phyloP scores from a whole-genome alignment of 345 rosid genomes.

The Populus euphratica region DNA sequence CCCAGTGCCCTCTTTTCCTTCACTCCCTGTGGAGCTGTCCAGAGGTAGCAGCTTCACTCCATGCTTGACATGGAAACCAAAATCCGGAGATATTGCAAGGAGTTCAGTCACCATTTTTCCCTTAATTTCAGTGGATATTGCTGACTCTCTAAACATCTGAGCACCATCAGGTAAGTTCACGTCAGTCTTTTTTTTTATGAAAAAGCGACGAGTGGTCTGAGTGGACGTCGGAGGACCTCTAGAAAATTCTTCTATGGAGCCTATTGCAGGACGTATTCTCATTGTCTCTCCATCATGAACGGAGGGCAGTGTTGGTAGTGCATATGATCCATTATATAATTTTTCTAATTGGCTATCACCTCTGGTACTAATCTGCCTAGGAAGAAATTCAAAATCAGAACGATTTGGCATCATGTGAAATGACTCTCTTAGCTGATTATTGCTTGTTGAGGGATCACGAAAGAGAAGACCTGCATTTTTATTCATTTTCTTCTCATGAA shows the following conservation, averaged over 20 bases:
- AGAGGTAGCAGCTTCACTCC: slow-evolving; percentile 51
- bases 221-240: slow-evolving; percentile 31
- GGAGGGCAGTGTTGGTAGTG: slow-evolving; percentile 27
- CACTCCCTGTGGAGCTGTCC: slow-evolving; percentile 51
- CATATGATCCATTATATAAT: slow-evolving; percentile 18
- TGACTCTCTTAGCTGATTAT: slow-evolving; percentile 17
- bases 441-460: slow-evolving; percentile 24
- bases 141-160: slow-evolving; percentile 36
- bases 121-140: slow-evolving; percentile 39
- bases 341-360: slow-evolving; percentile 16
- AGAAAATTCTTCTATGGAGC: slow-evolving; percentile 35
- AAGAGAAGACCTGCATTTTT: slow-evolving; percentile 19
- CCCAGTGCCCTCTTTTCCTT: slow-evolving; percentile 32
- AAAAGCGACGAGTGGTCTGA: slow-evolving; percentile 36
- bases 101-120: slow-evolving; percentile 41
- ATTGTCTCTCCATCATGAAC: slow-evolving; percentile 37
- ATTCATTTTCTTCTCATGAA: slow-evolving; percentile 41
- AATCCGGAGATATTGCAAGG: slow-evolving; percentile 44
- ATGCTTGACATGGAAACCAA: slow-evolving; percentile 36
- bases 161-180: slow-evolving; percentile 38
- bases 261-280: slow-evolving; percentile 48
- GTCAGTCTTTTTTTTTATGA: slow-evolving; percentile 37
- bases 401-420: slow-evolving; percentile 15
- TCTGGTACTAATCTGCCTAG: slow-evolving; percentile 17
- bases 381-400: slow-evolving; percentile 19